A percentile compares a stretch with the other conserved stretches of the same genome.
These are phyloP conservation scores for Rubroboletus satanas DNA, from an alignment of 768 basidiomycete species.

Conservation along the genomic window DNA sequence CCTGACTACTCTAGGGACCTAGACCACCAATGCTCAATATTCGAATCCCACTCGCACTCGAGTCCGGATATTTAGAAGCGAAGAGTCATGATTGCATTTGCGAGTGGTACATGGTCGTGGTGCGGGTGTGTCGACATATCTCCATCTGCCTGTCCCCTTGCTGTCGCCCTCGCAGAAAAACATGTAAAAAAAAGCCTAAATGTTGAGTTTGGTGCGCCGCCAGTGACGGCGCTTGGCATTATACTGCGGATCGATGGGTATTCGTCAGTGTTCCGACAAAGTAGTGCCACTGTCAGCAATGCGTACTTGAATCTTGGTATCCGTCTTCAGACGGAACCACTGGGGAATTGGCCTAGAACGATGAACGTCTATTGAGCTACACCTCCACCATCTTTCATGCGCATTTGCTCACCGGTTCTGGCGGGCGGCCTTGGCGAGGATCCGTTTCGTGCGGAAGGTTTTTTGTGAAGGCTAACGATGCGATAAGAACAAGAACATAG, in stretches of 20 bases:
- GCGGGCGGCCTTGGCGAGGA: conserved; percentile 90
- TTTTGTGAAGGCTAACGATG: conserved; percentile 91
- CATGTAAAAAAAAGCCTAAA: conserved; percentile 45
- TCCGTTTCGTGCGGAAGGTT: conserved; percentile 95
- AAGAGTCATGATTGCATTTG: conserved; percentile 20
- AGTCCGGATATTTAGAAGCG: background rate
- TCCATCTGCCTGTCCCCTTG: conserved; percentile 11
- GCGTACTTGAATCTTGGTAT: conserved; percentile 86
- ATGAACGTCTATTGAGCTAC: background rate
- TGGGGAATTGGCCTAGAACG: conserved; percentile 85
- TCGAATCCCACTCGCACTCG: background rate
- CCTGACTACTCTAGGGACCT: background rate
- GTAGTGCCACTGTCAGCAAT: background rate
- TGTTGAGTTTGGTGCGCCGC: conserved; percentile 98
- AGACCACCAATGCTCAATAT: background rate
- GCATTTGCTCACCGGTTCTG: conserved; percentile 79
- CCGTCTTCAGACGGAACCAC: conserved; percentile 98
- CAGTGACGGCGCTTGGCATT: conserved; percentile 98
- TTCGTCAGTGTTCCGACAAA: background rate
- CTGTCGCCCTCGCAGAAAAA: conserved; percentile 1
- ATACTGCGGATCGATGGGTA: conserved; percentile 46
- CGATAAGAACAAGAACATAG: conserved; percentile 1
- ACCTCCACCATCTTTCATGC: background rate
- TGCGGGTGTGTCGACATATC: conserved; percentile 16
- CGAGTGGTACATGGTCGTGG: conserved; percentile 27